These are phyloP conservation scores for Ceratonia siliqua DNA, from an alignment of 306 rosid genomes.

Conservation along the genomic window DNA sequence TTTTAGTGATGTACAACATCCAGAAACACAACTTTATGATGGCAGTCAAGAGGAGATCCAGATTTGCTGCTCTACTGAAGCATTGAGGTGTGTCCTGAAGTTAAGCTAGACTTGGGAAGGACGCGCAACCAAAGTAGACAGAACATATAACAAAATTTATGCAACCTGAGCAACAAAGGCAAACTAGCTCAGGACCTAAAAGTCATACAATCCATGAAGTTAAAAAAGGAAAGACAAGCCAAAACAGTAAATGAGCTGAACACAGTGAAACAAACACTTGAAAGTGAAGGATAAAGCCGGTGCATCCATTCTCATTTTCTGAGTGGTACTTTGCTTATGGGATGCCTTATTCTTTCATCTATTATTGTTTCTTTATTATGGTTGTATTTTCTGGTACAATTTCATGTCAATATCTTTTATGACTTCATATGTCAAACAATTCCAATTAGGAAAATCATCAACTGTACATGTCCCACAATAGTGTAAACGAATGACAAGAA, in stretches of 20 bases:
- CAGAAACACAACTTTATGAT: neutral
- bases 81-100: too few species aligned
- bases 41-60: neutral
- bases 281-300: conserved; percentile 5
- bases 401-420: neutral
- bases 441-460: conserved; percentile 26
- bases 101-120: neutral
- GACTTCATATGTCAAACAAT: conserved; percentile 19
- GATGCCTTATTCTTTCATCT: conserved; percentile 16
- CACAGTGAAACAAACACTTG: conserved; percentile 21
- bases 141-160: neutral
- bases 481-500: conserved; percentile 7
- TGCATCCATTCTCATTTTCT: conserved; percentile 12
- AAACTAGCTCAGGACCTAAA: conserved; percentile 5
- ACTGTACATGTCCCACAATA: neutral
- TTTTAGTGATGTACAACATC: neutral
- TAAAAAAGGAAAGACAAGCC: conserved; percentile 20
- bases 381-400: conserved; percentile 19
- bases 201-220: neutral
- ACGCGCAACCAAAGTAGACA: conserved; percentile 10
- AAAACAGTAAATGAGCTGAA: neutral
- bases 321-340: neutral
- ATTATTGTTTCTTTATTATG: conserved; percentile 8
- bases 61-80: too few species aligned
- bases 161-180: conserved; percentile 13